Base-by-base conservation (phyloP, 1,139 yeast genomes). In the Scheffersomyces cryptocercus region DNA sequence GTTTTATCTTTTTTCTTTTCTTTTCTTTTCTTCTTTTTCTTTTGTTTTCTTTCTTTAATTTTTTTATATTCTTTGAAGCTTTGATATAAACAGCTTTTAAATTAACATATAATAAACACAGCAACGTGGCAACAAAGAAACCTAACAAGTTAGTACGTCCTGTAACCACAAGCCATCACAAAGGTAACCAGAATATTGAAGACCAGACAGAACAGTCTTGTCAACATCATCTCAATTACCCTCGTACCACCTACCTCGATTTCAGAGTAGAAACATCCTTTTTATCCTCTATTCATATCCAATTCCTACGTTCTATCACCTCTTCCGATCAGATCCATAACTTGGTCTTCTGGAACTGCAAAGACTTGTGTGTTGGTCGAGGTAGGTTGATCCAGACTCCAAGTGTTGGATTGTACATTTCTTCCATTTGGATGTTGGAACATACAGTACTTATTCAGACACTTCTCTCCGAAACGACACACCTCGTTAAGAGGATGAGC, bases 341-440 rank as follows among this genome's bases (percentile, higher is more conserved):
- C 83, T 61, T 83, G 84, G 51, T 82, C 86, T 30, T 86, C 95
- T 5, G 88, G 82, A 44, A 85, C 86, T 1, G 96, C 95, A 73
- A 85, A 88, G 37, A 79, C 74, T 53, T 95, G 75, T 54, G 79
- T 76, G 54, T 77, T 73, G 7, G 86, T 77, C 28, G 57, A 3
- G 8, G 46, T 48, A 31, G 56, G 50, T 35, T 44, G 44, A 4
- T 43, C 41, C 12, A 36, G 39, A 11, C 40, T 41, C 83, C 84
- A 79, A 16, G 77, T 75, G 51, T 69, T 66, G 40, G 68, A 58
- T 41, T 62, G 65, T 29, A 61, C 46, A 36, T 65, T 71, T 56
- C 93, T 78, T 9, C 87, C 95, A 44, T 81, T 84, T 14, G 97
- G 95, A 65, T 89, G 97, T 56, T 78, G 77, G 67, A 73, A 89